These are phyloP conservation scores for Plasmodium gaboni DNA, from an alignment of 169 alveolate genomes.

Conservation along the genomic window DNA sequence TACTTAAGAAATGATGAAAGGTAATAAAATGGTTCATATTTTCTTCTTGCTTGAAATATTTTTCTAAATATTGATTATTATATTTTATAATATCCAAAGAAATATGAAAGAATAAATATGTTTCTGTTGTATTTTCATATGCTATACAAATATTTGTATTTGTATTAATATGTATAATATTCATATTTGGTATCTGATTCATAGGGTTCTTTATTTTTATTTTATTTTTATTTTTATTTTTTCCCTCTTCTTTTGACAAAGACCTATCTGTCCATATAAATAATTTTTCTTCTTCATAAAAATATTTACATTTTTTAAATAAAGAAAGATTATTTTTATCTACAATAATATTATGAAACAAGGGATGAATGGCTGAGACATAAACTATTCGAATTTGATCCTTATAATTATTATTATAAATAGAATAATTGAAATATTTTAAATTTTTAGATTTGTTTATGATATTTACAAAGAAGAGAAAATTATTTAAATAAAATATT, in stretches of 20 bases:
- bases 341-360: constrained; percentile 2
- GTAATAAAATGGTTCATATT: constrained; percentile 33
- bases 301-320: constrained; percentile 72
- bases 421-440: constrained; percentile 55
- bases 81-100: constrained; percentile 47
- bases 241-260: constrained; percentile 12
- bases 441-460: neutral
- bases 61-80: constrained; percentile 13
- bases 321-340: constrained; percentile 1
- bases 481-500: constrained; percentile 24
- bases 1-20: constrained; percentile 68
- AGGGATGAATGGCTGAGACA: constrained; percentile 57
- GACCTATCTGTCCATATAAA: constrained; percentile 66
- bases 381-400: constrained; percentile 55
- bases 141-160: constrained; percentile 67
- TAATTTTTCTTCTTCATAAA: constrained; percentile 30
- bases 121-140: constrained; percentile 36
- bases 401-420: constrained; percentile 29
- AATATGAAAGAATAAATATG: constrained; percentile 61
- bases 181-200: constrained; percentile 56
- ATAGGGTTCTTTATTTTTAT: neutral
- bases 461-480: constrained; percentile 55
- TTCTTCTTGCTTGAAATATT: constrained; percentile 57
- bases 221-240: neutral
- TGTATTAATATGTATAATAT: constrained; percentile 65